Percentiles rank a stretch among this genome's conserved stretches.
Evolutionary conservation across 23 red algal species (phyloP).

Genomic region (Cyanidium caldarium): DNA sequence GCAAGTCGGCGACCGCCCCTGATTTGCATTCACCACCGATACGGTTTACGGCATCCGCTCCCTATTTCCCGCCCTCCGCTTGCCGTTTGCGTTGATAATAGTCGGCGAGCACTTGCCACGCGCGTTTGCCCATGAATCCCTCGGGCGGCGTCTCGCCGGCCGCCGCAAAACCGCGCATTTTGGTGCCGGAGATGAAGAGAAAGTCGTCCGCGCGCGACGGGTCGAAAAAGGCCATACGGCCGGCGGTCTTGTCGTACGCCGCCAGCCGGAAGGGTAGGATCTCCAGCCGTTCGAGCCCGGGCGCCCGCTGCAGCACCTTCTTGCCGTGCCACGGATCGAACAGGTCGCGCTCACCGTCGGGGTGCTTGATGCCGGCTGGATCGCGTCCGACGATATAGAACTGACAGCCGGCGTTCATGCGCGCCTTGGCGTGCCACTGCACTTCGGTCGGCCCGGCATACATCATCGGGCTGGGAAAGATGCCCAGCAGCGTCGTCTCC

Average conservation of each 20-base stretch:
- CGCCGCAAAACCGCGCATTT: slow-evolving; percentile 78
- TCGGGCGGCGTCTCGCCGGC: slow-evolving; percentile 66
- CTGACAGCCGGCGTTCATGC: slow-evolving; percentile 96
- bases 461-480: slow-evolving; percentile 94
- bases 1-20: not conserved
- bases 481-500: slow-evolving; percentile 69
- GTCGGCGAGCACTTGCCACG: slow-evolving; percentile 81
- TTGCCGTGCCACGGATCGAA: slow-evolving; percentile 97
- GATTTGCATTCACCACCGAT: too few species aligned
- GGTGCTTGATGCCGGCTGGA: slow-evolving; percentile 93
- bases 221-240: slow-evolving; percentile 93
- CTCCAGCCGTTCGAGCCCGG: slow-evolving; percentile 88
- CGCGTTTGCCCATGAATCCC: slow-evolving; percentile 84
- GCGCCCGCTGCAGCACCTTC: slow-evolving; percentile 80
- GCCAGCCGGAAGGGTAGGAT: slow-evolving; percentile 97
- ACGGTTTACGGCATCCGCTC: too few species aligned
- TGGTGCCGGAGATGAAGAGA: slow-evolving; percentile 87
- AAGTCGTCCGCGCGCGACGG: slow-evolving; percentile 88
- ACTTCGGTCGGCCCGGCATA: slow-evolving; percentile 96
- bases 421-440: slow-evolving; percentile 96
- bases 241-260: slow-evolving; percentile 71
- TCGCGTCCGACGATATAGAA: slow-evolving; percentile 98
- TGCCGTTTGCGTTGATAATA: slow-evolving; percentile 47
- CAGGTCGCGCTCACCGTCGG: slow-evolving; percentile 71
- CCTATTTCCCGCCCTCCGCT: too few species aligned